Evolutionary conservation across 2,329 filamentous ascomycete genomes (phyloP), one percentile per base, ranked within the genome.

Genomic region (Didymella sp.): DNA sequence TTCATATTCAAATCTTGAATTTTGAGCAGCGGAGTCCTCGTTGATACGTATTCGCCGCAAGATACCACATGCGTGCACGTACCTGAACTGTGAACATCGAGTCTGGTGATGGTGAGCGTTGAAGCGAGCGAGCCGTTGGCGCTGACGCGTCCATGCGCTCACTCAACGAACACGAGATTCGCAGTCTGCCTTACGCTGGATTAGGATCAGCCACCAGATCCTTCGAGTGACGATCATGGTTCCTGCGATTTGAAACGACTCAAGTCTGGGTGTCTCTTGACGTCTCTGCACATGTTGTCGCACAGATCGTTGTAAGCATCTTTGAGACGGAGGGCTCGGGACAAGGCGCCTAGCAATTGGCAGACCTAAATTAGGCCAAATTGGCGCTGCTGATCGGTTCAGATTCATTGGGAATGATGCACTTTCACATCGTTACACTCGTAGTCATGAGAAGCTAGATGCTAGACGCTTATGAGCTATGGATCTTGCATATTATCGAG

Each of bases 111-210:
- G 41, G 35, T 35, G 27, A 22, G 12, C 17, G 25, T 41, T 41
- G 28, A 12, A 30, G 35, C 19, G 4, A 15, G 9, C 25, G n/a
- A 21, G 38, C 21, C 9, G 25, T n/a, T 6, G 42, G 4, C 24
- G 51, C 42, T 54, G 28, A 54, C 51, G 51, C 44, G 51, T 42
- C 51, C 43, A 7, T 12, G 28, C n/a, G 28, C 15, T 28, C 37
- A 43, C n/a, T 48, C 44, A 53, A 25, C 51, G 8, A 24, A 28
- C 22, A 42, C 51, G 35, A 42, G 42, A 13, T 47, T 6, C 28
- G 17, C 15, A 27, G 22, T 41, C 21, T 44, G 45, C 38, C 22
- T 44, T 13, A 30, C 44, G 42, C 46, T 3, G 28, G 19, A 44
- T 49, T 13, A 17, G 19, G 45, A 49, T 31, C 51, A 38, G 38